These are phyloP conservation scores for Calonectria pseudoreteaudii DNA, from an alignment of 2,329 filamentous ascomycete species.

Conservation along the genomic window DNA sequence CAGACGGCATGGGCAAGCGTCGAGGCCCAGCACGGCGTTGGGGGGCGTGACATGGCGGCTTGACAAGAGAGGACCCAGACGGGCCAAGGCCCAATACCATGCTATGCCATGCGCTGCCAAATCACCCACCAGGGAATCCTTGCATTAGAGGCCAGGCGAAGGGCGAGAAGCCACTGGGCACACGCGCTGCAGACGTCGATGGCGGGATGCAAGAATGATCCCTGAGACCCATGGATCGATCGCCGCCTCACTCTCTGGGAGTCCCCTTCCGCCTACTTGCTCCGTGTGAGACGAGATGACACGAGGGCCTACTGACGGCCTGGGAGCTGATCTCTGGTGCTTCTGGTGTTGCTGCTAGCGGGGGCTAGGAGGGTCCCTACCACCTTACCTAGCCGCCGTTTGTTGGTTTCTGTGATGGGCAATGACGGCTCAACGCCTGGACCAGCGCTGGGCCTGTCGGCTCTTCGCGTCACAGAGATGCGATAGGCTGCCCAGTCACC, in stretches of 20 bases:
- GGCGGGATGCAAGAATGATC: slow-evolving; percentile 17
- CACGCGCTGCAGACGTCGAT: slow-evolving; percentile 19
- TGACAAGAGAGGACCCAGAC: slow-evolving; percentile 5
- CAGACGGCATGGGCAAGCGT: neutral
- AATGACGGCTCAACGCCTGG: neutral
- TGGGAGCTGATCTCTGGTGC: neutral
- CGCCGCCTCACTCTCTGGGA: slow-evolving; percentile 21
- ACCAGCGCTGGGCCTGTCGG: neutral
- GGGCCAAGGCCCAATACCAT: neutral
- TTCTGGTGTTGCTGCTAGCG: neutral
- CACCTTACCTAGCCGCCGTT: neutral
- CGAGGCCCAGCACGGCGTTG: neutral
- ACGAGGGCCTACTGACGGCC: neutral
- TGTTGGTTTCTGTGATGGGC: slow-evolving; percentile 3
- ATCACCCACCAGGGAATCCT: slow-evolving; percentile 44
- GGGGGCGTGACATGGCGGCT: slow-evolving; percentile 3
- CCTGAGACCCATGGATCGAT: slow-evolving; percentile 17
- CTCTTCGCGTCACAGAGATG: slow-evolving; percentile 9
- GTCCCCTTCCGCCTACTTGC: neutral
- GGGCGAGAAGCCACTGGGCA: slow-evolving; percentile 9
- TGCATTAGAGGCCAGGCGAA: slow-evolving; percentile 32
- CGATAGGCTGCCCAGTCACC: slow-evolving; percentile 16
- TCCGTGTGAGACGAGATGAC: neutral
- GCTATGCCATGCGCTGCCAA: slow-evolving; percentile 25
- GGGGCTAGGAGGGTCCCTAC: neutral